Conservation (phyloP, 2,329 filamentous ascomycete species). For the Graphilbum sp. region DNA sequence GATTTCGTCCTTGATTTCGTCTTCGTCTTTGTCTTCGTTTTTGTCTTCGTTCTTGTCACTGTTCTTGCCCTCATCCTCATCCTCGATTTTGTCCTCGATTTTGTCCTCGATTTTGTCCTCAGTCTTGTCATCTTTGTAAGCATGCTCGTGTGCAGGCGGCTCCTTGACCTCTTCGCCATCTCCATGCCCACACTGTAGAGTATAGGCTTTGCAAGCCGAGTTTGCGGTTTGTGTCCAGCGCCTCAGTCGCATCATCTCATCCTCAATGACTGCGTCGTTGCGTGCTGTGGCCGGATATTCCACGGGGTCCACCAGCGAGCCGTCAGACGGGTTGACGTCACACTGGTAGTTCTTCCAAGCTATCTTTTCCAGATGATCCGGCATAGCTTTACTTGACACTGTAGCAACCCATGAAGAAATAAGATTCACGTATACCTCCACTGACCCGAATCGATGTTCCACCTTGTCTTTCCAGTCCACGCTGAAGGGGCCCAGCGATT, state of each 20-base stretch:
- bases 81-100: too few relatives aligned
- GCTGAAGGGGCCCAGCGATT: neutral
- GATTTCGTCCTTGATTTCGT: neutral
- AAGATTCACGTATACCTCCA: neutral
- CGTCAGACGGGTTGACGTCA: slow-evolving; percentile 22
- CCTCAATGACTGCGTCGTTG: slow-evolving; percentile 1
- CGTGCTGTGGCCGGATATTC: slow-evolving; percentile 16
- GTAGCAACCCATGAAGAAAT: neutral
- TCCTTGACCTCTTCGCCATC: neutral
- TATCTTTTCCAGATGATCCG: neutral
- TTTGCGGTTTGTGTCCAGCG: slow-evolving; percentile 1
- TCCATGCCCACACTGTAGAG: neutral
- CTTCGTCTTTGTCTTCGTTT: too few relatives aligned
- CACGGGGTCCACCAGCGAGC: slow-evolving; percentile 17
- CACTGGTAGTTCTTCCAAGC: slow-evolving; percentile 8
- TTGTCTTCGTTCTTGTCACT: too few relatives aligned
- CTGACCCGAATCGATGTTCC: neutral
- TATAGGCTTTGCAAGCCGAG: neutral
- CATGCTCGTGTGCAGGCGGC: too few relatives aligned
- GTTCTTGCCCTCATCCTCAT: too few relatives aligned
- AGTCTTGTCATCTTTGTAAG: too few relatives aligned
- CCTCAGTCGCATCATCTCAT: neutral
- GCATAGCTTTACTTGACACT: neutral
- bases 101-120: too few relatives aligned
- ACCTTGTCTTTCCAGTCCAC: neutral